Conservation (phyloP, 2,329 filamentous ascomycete genomes). For the Acephala macrosclerotiorum region DNA sequence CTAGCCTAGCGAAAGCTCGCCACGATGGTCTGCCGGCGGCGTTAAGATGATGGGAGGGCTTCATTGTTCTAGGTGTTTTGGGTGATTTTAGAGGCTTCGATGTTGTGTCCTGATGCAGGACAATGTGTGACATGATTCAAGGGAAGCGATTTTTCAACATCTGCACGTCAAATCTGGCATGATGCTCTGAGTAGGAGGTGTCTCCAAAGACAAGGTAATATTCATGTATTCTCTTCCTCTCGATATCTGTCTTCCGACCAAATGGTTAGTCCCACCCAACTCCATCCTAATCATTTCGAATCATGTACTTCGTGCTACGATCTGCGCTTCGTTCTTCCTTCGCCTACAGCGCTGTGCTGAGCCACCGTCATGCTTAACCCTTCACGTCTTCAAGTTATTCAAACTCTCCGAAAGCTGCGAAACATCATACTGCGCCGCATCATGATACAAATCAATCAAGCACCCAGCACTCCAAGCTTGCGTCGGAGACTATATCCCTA, state of each 20-base stretch:
- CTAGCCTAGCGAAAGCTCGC: too few relatives aligned
- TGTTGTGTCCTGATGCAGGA: too few relatives aligned
- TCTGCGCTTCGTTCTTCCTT: neutral
- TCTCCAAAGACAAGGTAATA: neutral
- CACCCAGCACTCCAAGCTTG: conserved; percentile 97
- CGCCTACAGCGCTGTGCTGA: neutral
- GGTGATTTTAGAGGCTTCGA: too few relatives aligned
- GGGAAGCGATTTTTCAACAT: too few relatives aligned
- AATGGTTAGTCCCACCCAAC: neutral
- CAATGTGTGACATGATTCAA: too few relatives aligned
- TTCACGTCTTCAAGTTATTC: conserved; percentile 2
- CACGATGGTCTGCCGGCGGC: too few relatives aligned
- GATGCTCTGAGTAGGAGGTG: too few relatives aligned
- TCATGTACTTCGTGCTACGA: neutral
- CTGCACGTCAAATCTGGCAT: too few relatives aligned
- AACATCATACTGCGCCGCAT: conserved; percentile 63
- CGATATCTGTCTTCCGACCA: neutral
- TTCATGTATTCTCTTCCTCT: neutral
- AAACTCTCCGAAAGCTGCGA: conserved; percentile 12
- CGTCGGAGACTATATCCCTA: conserved; percentile 74
- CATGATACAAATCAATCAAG: conserved; percentile 94
- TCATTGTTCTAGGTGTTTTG: too few relatives aligned
- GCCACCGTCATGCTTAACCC: neutral
- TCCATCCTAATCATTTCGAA: neutral
- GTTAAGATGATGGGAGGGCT: too few relatives aligned